Base-by-base conservation (phyloP, 345 rosid species). In the Syzygium grande region DNA sequence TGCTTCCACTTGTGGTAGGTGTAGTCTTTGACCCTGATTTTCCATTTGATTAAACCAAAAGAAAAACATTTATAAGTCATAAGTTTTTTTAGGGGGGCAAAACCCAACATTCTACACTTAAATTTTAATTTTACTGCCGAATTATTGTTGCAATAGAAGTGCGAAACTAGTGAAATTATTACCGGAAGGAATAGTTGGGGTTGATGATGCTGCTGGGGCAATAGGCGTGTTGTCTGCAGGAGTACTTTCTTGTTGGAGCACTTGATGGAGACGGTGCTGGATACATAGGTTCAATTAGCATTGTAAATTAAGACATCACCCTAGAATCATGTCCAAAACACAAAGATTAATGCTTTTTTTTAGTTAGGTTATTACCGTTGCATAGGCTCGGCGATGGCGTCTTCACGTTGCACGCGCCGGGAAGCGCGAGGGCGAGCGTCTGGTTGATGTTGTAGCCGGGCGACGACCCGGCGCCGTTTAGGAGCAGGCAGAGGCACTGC, bases 401-500 rank as follows among this genome's bases (percentile, higher is more conserved):
- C 83, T 89, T 52, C 43, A 92, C 92, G 46, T 85, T 88, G 85
- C 93, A 92, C 14, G 89, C 93, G 25, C 49, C 41, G 2, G 92
- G 93, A 15, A 90, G 92, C 15, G 87, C 78, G 4, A 91, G 84
- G 30, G 93, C 93, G 0, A 86, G 92, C 4, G 92, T 90, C 78
- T 88, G 91, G 89, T 91, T 91, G 84, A 91, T 84, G 58, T 73
- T 59, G 49, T 90, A 46, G 17, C 93, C 91, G 0, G 84, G 52
- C 2, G 92, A 89, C 6, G 93, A 87, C 41, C 87, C 89, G 10
- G 89, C 25, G 0, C 90, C 89, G 16, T 90, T 93, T 51, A 93
- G 88, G 38, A 88, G 86, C 17, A 89, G 11, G 84, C 95, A 93
- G n/a, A 94, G 95, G 86, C 95, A 93, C 80, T 55, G 89, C 0